These are phyloP conservation scores for Pyracantha coccinea DNA, from an alignment of 331 rosid genomes.

Conservation along the genomic window DNA sequence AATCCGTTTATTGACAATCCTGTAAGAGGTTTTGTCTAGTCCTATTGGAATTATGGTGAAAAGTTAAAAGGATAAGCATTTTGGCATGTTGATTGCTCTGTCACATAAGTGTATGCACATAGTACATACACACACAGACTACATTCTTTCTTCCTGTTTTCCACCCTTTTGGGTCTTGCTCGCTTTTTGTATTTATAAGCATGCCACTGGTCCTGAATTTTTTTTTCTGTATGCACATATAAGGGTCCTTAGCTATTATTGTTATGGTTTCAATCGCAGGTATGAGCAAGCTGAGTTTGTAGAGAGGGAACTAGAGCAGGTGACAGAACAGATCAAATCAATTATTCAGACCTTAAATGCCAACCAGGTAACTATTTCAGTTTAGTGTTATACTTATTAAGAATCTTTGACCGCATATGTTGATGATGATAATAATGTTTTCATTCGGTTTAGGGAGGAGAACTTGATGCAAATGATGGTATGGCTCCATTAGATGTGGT, in stretches of 20 bases:
- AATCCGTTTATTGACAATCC: not conserved
- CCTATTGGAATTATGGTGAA: not conserved
- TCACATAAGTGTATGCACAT: not conserved
- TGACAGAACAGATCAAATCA: constrained; percentile 90
- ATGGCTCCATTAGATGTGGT: constrained; percentile 88
- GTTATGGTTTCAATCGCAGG: constrained; percentile 31
- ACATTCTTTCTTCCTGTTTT: not conserved
- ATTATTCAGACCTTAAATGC: constrained; percentile 80
- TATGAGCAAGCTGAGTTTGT: constrained; percentile 88
- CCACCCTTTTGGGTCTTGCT: not conserved
- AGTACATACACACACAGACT: not conserved
- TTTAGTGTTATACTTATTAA: not conserved
- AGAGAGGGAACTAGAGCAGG: constrained; percentile 91
- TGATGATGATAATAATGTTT: constrained; percentile 5
- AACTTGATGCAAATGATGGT: constrained; percentile 61
- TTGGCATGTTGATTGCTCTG: not conserved
- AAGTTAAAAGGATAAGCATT: too few species aligned
- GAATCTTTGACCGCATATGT: not conserved
- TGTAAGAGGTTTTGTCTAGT: not conserved
- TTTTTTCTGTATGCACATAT: not conserved
- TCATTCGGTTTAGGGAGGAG: constrained; percentile 68
- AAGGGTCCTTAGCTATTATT: not conserved
- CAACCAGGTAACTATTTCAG: constrained; percentile 58
- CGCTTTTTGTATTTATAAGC: not conserved
- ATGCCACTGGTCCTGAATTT: not conserved